Base-by-base conservation (phyloP, 2,329 filamentous ascomycete genomes). In the Calycina herbarum region DNA sequence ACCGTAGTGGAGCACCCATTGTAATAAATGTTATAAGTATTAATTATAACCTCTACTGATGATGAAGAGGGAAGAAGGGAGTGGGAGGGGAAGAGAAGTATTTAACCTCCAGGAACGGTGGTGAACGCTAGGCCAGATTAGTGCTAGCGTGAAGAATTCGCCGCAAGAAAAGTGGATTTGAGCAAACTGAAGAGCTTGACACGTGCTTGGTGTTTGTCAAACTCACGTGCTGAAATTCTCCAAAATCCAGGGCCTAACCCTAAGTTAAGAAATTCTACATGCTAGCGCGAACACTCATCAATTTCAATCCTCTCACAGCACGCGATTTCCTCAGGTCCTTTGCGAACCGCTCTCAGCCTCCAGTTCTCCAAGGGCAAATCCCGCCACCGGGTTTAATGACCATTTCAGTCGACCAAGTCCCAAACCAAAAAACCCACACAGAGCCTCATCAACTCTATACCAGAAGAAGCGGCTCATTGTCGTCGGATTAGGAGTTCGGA, bases 31-130 rank as follows among this genome's bases (percentile, higher is more conserved):
- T 74, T 74, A 75, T 74, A 76, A 77, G 73, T 74, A 74, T 77
- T 76, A 76, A 75, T 72, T 74, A 74, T 74, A 74, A 74, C 71
- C 75, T 71, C 71, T 76, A 77, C 75, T 77, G 76, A 77, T 76
- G 72, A 74, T 72, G 67, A 70, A 69, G 70, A 68, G 65, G 69
- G 65, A 68, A 68, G 67, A 68, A 62, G 64, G 29, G 33, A 33
- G 31, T 13, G 13, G 17, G 35, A 65, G 63, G 62, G 62, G 48
- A 51, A n/a, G 15, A 20, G 64, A 64, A 57, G 65, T 29, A 29
- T 29, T 29, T 29, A 29, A 29, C 1, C 27, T 29, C 27, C 27
- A 29, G 27, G 27, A 29, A 29, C 27, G 27, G 27, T 29, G 27
- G 27, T 29, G 27, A 3, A 29, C 42, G 42, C 42, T 45, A 45